Conservation (phyloP, 768 basidiomycete genomes). For the Russula emetica region DNA sequence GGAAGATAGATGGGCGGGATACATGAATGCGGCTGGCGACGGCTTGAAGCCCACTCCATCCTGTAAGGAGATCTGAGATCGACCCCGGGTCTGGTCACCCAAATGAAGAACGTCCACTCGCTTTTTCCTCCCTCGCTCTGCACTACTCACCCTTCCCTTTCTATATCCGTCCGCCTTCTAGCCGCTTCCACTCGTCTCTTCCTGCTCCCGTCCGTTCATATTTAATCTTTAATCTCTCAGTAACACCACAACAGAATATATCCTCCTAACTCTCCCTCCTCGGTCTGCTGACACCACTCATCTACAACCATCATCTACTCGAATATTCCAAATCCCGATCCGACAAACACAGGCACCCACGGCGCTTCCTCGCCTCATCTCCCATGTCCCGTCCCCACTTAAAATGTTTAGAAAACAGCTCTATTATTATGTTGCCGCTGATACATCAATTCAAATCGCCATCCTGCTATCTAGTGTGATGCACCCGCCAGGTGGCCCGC, state of each 20-base stretch:
- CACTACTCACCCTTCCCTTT: slow-evolving; percentile 20
- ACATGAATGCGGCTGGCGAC: slow-evolving; percentile 29
- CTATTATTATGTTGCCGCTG: slow-evolving; percentile 1
- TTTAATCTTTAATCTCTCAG: not conserved
- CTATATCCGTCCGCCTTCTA: slow-evolving; percentile 26
- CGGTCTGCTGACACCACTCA: slow-evolving; percentile 24
- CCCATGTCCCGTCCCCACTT: not conserved
- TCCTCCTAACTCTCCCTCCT: not conserved
- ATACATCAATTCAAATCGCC: not conserved
- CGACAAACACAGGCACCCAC: slow-evolving; percentile 23
- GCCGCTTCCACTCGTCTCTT: slow-evolving; percentile 7
- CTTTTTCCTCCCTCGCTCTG: slow-evolving; percentile 27
- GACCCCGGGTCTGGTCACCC: slow-evolving; percentile 28
- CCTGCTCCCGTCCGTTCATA: not conserved
- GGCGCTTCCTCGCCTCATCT: slow-evolving; percentile 6
- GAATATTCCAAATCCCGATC: slow-evolving; percentile 24
- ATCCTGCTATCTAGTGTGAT: slow-evolving; percentile 21
- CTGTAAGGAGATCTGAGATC: slow-evolving; percentile 30
- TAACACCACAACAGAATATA: not conserved
- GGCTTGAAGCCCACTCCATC: slow-evolving; percentile 29
- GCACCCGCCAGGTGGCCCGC: slow-evolving; percentile 56
- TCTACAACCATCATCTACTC: slow-evolving; percentile 13
- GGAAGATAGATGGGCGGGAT: slow-evolving; percentile 28
- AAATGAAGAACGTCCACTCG: slow-evolving; percentile 28
- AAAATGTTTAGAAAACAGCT: not conserved